Conservation (phyloP, 345 rosid genomes). For the Bretschneidera sinensis region DNA sequence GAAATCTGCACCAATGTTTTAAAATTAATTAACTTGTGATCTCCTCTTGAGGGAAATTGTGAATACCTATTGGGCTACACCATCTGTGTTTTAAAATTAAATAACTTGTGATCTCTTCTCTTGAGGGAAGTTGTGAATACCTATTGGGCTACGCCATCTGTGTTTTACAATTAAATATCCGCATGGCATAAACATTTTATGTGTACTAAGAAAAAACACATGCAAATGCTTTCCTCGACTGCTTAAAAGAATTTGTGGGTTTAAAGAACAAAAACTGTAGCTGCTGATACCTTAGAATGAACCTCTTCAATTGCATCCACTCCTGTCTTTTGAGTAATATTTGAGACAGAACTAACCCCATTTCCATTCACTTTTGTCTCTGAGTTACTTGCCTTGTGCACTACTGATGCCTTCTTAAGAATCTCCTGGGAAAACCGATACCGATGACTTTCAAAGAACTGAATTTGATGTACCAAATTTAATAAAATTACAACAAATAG, state of each 20-base stretch:
- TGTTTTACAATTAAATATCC: too few species aligned
- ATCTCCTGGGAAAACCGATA: constrained; percentile 40
- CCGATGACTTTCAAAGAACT: constrained; percentile 1
- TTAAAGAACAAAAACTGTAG: not conserved
- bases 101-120: too few species aligned
- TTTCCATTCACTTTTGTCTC: constrained; percentile 34
- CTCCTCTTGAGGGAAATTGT: too few species aligned
- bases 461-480: not conserved
- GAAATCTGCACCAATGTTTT: too few species aligned
- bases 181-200: not conserved
- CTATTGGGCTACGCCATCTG: too few species aligned
- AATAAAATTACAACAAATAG: not conserved
- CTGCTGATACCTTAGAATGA: constrained; percentile 36
- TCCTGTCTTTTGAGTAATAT: constrained; percentile 23
- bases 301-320: constrained; percentile 36
- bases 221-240: not conserved
- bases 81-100: too few species aligned
- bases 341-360: constrained; percentile 30
- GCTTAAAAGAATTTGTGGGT: not conserved
- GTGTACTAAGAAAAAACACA: not conserved
- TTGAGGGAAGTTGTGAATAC: too few species aligned
- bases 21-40: too few species aligned
- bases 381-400: constrained; percentile 34
- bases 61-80: too few species aligned
- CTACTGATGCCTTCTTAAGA: constrained; percentile 52